These are phyloP conservation scores for Arabis hirsuta DNA, from an alignment of 345 rosid genomes.

Conservation along the genomic window DNA sequence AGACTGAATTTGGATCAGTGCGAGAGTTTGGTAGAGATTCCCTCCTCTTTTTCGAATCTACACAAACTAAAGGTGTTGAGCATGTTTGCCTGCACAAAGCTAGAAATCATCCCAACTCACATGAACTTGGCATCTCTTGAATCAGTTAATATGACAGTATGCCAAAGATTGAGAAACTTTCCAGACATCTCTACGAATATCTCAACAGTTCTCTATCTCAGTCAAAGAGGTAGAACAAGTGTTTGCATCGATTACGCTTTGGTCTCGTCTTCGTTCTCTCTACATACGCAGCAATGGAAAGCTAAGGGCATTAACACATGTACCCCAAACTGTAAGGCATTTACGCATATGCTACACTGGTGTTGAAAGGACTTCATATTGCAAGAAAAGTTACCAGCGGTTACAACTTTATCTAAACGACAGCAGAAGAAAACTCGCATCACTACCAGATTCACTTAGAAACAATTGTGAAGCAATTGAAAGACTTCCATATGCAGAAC, in stretches of 20 bases:
- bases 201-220: not conserved
- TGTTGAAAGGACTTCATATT: not conserved
- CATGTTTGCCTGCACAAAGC: constrained; percentile 15
- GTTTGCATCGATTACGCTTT: not conserved
- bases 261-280: constrained; percentile 1
- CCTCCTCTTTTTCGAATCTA: not conserved
- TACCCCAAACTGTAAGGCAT: not conserved
- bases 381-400: not conserved
- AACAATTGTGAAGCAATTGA: not conserved
- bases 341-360: not conserved
- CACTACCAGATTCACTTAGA: not conserved
- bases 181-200: constrained; percentile 27
- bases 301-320: not conserved
- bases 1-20: constrained; percentile 24
- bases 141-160: constrained; percentile 5
- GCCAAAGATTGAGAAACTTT: constrained; percentile 24
- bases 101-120: constrained; percentile 4
- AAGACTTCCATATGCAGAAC: not conserved
- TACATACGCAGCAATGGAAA: not conserved
- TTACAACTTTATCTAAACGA: not conserved
- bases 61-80: constrained; percentile 14
- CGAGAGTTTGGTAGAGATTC: constrained; percentile 20
- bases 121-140: constrained; percentile 11
- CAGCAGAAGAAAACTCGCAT: constrained; percentile 5
- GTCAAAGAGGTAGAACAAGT: constrained; percentile 4